Evolutionary conservation across 805 yeast species (phyloP), one percentile per base, ranked within the genome.

Genomic region (Candida taoyuanica): DNA sequence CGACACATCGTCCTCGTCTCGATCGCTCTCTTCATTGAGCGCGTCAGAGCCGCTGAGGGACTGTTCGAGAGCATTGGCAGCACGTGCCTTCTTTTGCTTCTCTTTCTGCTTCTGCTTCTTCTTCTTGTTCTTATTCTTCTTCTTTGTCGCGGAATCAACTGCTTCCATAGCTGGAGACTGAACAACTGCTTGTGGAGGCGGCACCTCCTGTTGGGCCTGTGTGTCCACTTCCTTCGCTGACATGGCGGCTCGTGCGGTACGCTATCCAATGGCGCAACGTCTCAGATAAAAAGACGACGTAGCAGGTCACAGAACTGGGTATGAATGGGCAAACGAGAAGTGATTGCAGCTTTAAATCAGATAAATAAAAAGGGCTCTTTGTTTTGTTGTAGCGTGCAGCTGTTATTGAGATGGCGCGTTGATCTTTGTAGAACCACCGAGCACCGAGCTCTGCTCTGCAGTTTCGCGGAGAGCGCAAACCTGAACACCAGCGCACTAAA

Each of bases 61-160:
- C 23, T n/a, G 35, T 7, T 13, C 37, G 6, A 24, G 20, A 19
- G 17, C n/a, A 17, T 12, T 30, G 7, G 32, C 30, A 17, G 26
- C 31, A 17, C 34, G 32, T 8, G 36, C 32, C 24, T 40, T 33
- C 33, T 35, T 32, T 23, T 31, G 36, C 37, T 40, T 36, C 24
- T 40, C 36, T 31, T 40, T 35, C 23, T 40, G 36, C 27, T 37
- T 33, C 30, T 32, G 32, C 31, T 33, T 40, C 35, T 40, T 40
- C 34, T 36, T 33, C 17, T 23, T 32, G 14, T 30, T 17, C n/a
- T 39, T 32, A 20, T 27, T 18, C 8, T 30, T 17, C n/a, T 39
- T 32, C 14, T 27, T 18, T 4, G 33, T 23, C 3, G 29, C 29
- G 13, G 33, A 3, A 15, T 23, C 18, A 7, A 15, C 33, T 7